Conservation (phyloP, 345 rosid genomes). For the thale cress (Arabidopsis thaliana) region TAIR10.1 NC_003075.7:13542001-13542500, state of each 20-base stretch:
- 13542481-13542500: constrained; percentile 18
- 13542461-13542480: constrained; percentile 14
- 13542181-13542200: constrained; percentile 32
- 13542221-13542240: constrained; percentile 16
- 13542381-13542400: background rate
- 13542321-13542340: constrained; percentile 1
- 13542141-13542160: constrained; percentile 6
- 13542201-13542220: constrained; percentile 36
- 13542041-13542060: constrained; percentile 24
- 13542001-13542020: constrained; percentile 83
- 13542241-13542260: constrained; percentile 22
- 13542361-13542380: background rate
- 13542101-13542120: constrained; percentile 28
- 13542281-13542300: constrained; percentile 27
- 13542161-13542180: constrained; percentile 30
- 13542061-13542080: background rate
- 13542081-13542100: constrained; percentile 25
- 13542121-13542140: constrained; percentile 22
- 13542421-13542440: background rate
- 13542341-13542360: constrained; percentile 33
- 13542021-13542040: constrained; percentile 96
- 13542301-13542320: constrained; percentile 23
- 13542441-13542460: constrained; percentile 4
- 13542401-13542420: background rate
- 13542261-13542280: constrained; percentile 39